phyloP scores from a whole-genome alignment of 2,329 filamentous ascomycete genomes.

The Penicillium vulpinum region DNA sequence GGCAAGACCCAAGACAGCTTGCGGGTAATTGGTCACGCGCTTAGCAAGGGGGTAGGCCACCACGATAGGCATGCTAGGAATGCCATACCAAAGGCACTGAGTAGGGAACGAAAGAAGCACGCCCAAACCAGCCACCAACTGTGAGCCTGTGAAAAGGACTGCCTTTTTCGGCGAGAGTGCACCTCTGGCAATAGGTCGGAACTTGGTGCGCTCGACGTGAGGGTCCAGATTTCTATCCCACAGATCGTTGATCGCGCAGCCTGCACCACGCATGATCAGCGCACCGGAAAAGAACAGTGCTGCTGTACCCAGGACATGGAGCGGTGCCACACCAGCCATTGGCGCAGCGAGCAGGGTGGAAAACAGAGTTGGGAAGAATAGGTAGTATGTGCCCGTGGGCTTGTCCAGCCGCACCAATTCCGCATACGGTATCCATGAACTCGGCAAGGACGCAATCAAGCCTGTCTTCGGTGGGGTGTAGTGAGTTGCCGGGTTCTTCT shows the following conservation, averaged over 20 bases:
- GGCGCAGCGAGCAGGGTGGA: slow-evolving; percentile 49
- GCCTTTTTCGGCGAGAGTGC: slow-evolving; percentile 49
- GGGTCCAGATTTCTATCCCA: slow-evolving; percentile 57
- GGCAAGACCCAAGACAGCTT: slow-evolving; percentile 53
- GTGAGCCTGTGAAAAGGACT: slow-evolving; percentile 46
- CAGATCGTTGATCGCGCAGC: slow-evolving; percentile 59
- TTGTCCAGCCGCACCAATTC: slow-evolving; percentile 56
- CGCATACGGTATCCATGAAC: slow-evolving; percentile 56
- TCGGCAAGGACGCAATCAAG: slow-evolving; percentile 48
- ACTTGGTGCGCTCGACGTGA: slow-evolving; percentile 52
- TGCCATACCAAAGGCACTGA: slow-evolving; percentile 46
- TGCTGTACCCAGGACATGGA: slow-evolving; percentile 40
- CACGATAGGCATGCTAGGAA: slow-evolving; percentile 47
- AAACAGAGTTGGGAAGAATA: slow-evolving; percentile 55
- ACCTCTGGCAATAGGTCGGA: slow-evolving; percentile 54
- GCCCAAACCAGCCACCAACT: slow-evolving; percentile 45
- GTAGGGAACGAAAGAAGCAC: slow-evolving; percentile 46
- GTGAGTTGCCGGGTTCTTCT: slow-evolving; percentile 25
- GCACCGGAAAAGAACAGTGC: slow-evolving; percentile 46
- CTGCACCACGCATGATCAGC: slow-evolving; percentile 52
- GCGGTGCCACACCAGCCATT: slow-evolving; percentile 36
- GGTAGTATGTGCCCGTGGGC: slow-evolving; percentile 53
- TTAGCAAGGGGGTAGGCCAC: slow-evolving; percentile 55
- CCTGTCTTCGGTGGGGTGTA: slow-evolving; percentile 51
- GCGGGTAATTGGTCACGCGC: slow-evolving; percentile 55